These are phyloP conservation scores for Colletotrichum scovillei DNA, from an alignment of 2,329 filamentous ascomycete genomes.

Conservation along the genomic window DNA sequence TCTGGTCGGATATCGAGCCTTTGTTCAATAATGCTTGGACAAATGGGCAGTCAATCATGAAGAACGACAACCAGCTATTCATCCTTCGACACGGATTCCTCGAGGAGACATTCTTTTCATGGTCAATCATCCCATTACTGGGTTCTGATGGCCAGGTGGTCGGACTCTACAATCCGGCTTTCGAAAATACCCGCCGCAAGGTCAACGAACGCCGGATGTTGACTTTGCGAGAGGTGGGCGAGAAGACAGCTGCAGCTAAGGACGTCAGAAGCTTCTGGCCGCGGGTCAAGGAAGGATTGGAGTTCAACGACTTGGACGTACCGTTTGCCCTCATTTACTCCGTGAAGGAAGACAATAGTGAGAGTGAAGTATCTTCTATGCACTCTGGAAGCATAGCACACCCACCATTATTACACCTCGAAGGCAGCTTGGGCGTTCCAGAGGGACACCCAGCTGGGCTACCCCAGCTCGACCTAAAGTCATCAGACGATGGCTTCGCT, in stretches of 20 bases:
- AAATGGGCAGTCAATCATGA: slow-evolving; percentile 84
- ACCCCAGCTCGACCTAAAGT: slow-evolving; percentile 73
- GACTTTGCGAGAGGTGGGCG: slow-evolving; percentile 80
- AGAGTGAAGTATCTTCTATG: slow-evolving; percentile 78
- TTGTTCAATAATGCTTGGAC: slow-evolving; percentile 75
- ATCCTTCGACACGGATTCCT: slow-evolving; percentile 75
- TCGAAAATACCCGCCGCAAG: slow-evolving; percentile 83
- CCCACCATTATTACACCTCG: slow-evolving; percentile 74
- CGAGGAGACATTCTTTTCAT: slow-evolving; percentile 86
- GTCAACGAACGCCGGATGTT: slow-evolving; percentile 85
- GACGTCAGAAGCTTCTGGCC: slow-evolving; percentile 81
- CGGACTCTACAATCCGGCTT: slow-evolving; percentile 82
- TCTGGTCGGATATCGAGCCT: slow-evolving; percentile 77
- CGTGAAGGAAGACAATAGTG: slow-evolving; percentile 71
- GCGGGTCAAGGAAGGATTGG: slow-evolving; percentile 74
- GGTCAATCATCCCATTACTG: slow-evolving; percentile 83
- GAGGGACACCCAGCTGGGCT: slow-evolving; percentile 71
- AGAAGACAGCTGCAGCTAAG: slow-evolving; percentile 78
- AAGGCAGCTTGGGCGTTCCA: slow-evolving; percentile 78
- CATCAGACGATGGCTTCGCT: slow-evolving; percentile 78
- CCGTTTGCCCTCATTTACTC: slow-evolving; percentile 85
- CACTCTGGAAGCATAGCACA: slow-evolving; percentile 74
- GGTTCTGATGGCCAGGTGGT: slow-evolving; percentile 79
- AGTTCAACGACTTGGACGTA: slow-evolving; percentile 80
- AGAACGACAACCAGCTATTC: slow-evolving; percentile 83